phyloP scores from a whole-genome alignment of 257 asterid species.

The Penstemon barbatus region DNA sequence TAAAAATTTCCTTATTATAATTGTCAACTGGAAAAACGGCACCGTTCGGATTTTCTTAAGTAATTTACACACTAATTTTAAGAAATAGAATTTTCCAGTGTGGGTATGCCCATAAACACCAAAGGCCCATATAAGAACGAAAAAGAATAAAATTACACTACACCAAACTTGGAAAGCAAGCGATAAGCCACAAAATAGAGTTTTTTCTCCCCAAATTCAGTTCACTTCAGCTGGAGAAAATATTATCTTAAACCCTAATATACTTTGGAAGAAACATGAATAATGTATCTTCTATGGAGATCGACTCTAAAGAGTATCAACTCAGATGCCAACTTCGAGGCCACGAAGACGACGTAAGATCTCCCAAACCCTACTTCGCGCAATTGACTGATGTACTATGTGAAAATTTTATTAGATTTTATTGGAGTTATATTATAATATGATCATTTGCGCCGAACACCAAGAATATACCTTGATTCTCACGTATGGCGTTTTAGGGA shows the following conservation, averaged over 20 bases:
- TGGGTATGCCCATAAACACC: not conserved
- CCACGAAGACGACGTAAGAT: slow-evolving; percentile 93
- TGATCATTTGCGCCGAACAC: slow-evolving; percentile 6
- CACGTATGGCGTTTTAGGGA: not conserved
- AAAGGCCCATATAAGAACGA: not conserved
- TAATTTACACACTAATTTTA: no score
- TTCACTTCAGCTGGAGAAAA: no score
- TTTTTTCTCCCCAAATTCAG: no score
- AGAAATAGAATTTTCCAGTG: not conserved
- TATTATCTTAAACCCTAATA: not conserved
- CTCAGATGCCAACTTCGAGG: slow-evolving; percentile 83
- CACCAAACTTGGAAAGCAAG: not conserved
- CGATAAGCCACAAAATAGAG: not conserved
- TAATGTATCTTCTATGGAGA: slow-evolving; percentile 48
- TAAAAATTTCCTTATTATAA: no score
- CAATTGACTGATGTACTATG: not conserved
- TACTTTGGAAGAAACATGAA: not conserved
- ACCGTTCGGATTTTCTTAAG: no score
- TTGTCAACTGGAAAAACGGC: no score
- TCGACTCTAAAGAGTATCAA: slow-evolving; percentile 69
- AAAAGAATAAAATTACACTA: not conserved
- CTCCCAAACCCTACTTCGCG: not conserved
- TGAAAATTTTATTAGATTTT: not conserved
- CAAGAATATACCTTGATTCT: not conserved
- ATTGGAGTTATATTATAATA: not conserved